Percentiles rank a stretch among this genome's conserved stretches.
These are phyloP conservation scores for Neurospora intermedia DNA, from an alignment of 495 filamentous ascomycete genomes.

Conservation along the genomic window DNA sequence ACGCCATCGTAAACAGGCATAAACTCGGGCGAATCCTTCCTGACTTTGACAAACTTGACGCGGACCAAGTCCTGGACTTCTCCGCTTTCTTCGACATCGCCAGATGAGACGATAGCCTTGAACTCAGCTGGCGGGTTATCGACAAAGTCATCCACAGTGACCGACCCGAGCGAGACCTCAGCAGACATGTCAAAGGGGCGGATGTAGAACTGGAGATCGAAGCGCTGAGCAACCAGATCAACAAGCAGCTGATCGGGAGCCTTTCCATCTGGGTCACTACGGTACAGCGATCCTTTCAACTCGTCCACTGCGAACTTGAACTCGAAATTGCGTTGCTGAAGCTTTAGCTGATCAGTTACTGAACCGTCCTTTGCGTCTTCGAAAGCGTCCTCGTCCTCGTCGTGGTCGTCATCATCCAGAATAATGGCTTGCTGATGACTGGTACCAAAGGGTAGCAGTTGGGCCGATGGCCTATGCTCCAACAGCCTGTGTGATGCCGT, in stretches of 20 bases:
- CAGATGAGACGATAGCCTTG: constrained; percentile 89
- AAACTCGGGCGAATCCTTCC: constrained; percentile 85
- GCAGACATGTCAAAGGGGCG: constrained; percentile 86
- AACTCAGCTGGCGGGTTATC: constrained; percentile 85
- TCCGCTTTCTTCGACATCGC: constrained; percentile 53
- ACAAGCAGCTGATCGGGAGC: constrained; percentile 74
- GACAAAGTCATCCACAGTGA: constrained; percentile 92
- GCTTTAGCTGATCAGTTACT: constrained; percentile 49
- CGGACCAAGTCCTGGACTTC: constrained; percentile 73
- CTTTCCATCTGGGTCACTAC: constrained; percentile 68
- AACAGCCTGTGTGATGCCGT: constrained; percentile 18
- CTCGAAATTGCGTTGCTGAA: constrained; percentile 83
- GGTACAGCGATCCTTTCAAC: constrained; percentile 82
- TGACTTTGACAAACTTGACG: constrained; percentile 82
- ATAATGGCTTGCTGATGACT: constrained; percentile 64
- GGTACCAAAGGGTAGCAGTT: constrained; percentile 38
- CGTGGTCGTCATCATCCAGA: constrained; percentile 66
- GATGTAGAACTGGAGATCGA: constrained; percentile 76
- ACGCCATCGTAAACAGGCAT: constrained; percentile 84
- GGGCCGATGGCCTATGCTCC: constrained; percentile 23
- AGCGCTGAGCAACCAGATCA: constrained; percentile 83
- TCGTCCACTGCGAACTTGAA: constrained; percentile 92
- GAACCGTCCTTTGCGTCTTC: constrained; percentile 52
- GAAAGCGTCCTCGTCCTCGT: constrained; percentile 50
- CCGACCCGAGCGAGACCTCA: constrained; percentile 71